phyloP scores from a whole-genome alignment of 176 grass and related monocot genomes.

The Oropetium thomaeum region DNA sequence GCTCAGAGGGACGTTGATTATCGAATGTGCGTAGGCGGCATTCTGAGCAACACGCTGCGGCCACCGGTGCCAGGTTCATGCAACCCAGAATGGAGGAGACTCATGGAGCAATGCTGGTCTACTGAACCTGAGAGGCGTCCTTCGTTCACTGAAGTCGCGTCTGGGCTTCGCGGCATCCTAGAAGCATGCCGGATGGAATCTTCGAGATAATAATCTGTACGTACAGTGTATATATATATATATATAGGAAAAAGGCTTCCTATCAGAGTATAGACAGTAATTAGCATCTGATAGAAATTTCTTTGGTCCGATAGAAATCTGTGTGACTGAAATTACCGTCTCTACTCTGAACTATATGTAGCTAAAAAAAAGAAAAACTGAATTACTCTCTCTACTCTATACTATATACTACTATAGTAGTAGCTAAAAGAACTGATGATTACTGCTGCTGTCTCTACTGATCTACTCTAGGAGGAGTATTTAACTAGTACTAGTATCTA shows the following conservation, averaged over 20 bases:
- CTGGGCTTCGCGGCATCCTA: slow-evolving; percentile 45
- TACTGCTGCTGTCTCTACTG: background rate
- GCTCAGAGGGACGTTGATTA: no score
- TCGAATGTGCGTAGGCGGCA: slow-evolving; percentile 50
- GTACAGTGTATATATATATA: no score
- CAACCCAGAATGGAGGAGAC: slow-evolving; percentile 59
- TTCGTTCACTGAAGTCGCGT: slow-evolving; percentile 72
- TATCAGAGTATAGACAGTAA: no score
- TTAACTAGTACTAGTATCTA: no score
- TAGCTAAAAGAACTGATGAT: background rate
- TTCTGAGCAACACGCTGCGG: slow-evolving; percentile 79
- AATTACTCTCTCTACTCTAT: background rate
- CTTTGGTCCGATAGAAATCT: background rate
- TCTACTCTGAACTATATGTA: background rate
- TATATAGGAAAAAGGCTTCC: no score
- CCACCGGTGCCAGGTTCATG: slow-evolving; percentile 72
- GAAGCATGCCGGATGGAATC: slow-evolving; percentile 37
- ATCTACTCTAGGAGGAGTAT: background rate
- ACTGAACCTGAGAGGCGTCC: slow-evolving; percentile 60
- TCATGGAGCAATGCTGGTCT: slow-evolving; percentile 93
- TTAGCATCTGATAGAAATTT: no score
- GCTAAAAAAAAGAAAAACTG: background rate
- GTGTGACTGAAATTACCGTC: background rate
- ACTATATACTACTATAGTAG: background rate
- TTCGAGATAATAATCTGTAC: slow-evolving; percentile 30